These are phyloP conservation scores for Geotrichum siamense DNA, from an alignment of 1,139 yeast species.

Conservation along the genomic window DNA sequence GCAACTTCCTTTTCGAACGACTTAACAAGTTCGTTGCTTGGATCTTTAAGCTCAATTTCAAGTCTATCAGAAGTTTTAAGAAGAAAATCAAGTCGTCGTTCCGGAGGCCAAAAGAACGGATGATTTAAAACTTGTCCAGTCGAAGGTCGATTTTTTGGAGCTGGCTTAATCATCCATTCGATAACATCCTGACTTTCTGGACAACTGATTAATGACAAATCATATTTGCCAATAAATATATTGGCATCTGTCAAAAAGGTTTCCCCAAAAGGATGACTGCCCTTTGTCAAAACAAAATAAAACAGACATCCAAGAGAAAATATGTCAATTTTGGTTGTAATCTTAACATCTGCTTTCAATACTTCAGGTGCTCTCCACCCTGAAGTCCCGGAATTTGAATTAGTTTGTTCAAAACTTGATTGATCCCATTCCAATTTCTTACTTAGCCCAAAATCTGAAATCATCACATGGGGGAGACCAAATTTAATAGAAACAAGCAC, in stretches of 20 bases:
- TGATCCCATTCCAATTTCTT: constrained; percentile 64
- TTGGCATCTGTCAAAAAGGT: constrained; percentile 2
- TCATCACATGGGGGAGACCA: constrained; percentile 60
- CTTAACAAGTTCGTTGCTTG: background rate
- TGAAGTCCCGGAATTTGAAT: background rate
- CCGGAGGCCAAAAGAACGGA: constrained; percentile 2
- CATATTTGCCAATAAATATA: background rate
- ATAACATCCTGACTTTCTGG: background rate
- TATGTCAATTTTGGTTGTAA: constrained; percentile 60
- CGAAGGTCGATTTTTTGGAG: constrained; percentile 3
- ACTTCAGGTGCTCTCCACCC: constrained; percentile 98
- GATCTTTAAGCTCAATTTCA: constrained; percentile 1
- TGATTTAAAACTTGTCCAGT: constrained; percentile 3
- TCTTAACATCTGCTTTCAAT: constrained; percentile 60
- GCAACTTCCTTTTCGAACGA: background rate
- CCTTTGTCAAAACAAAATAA: background rate
- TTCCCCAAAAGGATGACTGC: constrained; percentile 3
- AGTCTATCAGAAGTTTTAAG: constrained; percentile 1
- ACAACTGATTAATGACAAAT: background rate
- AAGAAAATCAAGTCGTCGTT: constrained; percentile 1
- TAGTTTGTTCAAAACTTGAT: background rate
- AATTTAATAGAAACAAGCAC: constrained; percentile 81
- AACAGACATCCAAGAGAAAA: constrained; percentile 62
- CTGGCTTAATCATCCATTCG: constrained; percentile 2
- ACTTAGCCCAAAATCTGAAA: constrained; percentile 81